Evolutionary conservation across 1,284 basidiomycete genomes (phyloP).

Genomic region (Apiotrichum gracile): DNA sequence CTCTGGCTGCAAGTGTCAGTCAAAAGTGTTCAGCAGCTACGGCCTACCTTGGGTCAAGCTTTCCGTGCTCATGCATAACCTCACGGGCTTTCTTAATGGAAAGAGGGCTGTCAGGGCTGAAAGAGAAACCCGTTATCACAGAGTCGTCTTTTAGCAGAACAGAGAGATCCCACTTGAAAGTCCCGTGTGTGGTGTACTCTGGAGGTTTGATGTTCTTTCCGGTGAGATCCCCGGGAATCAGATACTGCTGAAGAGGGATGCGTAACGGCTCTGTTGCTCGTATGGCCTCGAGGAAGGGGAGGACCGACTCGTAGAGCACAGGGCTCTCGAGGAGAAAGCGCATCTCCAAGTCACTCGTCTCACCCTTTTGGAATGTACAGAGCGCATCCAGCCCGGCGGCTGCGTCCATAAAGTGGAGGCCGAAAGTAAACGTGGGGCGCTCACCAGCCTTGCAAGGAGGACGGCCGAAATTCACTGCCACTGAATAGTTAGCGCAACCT

Average conservation of each 20-base stretch:
- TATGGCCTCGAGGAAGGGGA: slow-evolving; percentile 59
- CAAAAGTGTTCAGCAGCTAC: neutral
- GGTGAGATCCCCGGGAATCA: slow-evolving; percentile 46
- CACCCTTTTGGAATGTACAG: neutral
- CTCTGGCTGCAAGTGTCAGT: slow-evolving; percentile 55
- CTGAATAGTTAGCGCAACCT: too few species aligned
- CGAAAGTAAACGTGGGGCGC: too few species aligned
- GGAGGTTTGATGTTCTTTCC: slow-evolving; percentile 50
- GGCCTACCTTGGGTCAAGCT: slow-evolving; percentile 33
- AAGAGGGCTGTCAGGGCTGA: slow-evolving; percentile 43
- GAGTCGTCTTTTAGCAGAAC: slow-evolving; percentile 42
- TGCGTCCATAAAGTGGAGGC: too few species aligned
- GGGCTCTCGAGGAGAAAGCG: slow-evolving; percentile 55
- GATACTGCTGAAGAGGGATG: slow-evolving; percentile 55
- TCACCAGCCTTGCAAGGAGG: too few species aligned
- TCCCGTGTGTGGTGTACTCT: slow-evolving; percentile 51
- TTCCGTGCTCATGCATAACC: slow-evolving; percentile 36
- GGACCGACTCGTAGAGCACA: slow-evolving; percentile 58
- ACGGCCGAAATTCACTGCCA: too few species aligned
- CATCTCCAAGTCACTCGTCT: neutral
- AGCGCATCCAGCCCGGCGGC: too few species aligned
- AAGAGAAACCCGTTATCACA: slow-evolving; percentile 25
- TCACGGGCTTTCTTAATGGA: slow-evolving; percentile 40
- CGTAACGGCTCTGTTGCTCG: slow-evolving; percentile 51
- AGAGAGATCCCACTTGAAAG: slow-evolving; percentile 53